Evolutionary conservation across 305 asterid genomes (phyloP).

Genomic region (Euphrasia arctica): DNA sequence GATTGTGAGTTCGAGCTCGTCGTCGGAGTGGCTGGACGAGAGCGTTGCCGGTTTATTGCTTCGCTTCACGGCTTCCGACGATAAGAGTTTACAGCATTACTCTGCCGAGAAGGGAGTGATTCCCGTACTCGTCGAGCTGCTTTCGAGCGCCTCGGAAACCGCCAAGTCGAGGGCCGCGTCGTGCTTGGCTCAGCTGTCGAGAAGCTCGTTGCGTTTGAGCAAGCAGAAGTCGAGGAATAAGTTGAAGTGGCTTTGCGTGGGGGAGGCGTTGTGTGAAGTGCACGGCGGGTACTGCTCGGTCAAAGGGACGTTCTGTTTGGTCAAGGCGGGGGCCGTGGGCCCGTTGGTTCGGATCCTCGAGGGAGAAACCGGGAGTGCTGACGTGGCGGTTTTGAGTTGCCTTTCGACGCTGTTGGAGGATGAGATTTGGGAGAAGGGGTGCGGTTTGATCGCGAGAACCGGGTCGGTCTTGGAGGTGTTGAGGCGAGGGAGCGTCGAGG

Average conservation of each 20-base stretch:
- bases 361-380: slow-evolving; percentile 53
- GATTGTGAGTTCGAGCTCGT: slow-evolving; percentile 21
- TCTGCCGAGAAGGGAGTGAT: slow-evolving; percentile 57
- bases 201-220: slow-evolving; percentile 39
- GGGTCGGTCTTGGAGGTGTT: slow-evolving; percentile 42
- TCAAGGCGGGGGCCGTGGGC: slow-evolving; percentile 54
- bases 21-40: slow-evolving; percentile 40
- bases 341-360: slow-evolving; percentile 49
- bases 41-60: slow-evolving; percentile 52
- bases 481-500: slow-evolving; percentile 48
- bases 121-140: slow-evolving; percentile 53
- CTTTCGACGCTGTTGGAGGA: slow-evolving; percentile 62
- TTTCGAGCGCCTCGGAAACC: slow-evolving; percentile 39
- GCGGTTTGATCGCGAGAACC: slow-evolving; percentile 39
- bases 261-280: slow-evolving; percentile 48
- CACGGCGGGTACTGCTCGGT: slow-evolving; percentile 57
- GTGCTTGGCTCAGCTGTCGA: slow-evolving; percentile 68
- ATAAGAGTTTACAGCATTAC: slow-evolving; percentile 55
- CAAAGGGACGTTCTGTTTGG: slow-evolving; percentile 60
- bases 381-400: slow-evolving; percentile 56
- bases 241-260: slow-evolving; percentile 56
- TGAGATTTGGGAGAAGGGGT: slow-evolving; percentile 72
- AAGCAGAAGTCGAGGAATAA: slow-evolving; percentile 37
- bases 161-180: slow-evolving; percentile 59
- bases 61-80: slow-evolving; percentile 61